Evolutionary conservation across 2,329 filamentous ascomycete genomes (phyloP), one percentile per base, ranked within the genome.

Genomic region (Monosporascus ibericus): DNA sequence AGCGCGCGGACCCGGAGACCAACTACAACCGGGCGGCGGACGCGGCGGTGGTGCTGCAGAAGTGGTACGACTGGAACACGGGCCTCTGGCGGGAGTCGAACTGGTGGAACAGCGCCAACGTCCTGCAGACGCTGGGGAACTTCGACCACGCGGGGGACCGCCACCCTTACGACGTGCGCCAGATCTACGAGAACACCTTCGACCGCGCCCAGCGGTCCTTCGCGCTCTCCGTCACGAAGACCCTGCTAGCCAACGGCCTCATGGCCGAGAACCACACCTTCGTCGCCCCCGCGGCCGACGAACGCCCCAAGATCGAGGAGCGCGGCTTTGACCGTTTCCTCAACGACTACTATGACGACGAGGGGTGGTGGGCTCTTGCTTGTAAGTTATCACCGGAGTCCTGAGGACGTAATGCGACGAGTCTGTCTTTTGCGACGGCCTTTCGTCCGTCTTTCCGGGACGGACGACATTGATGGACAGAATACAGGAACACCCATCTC

Each of bases 21-120:
- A 76, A 75, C 59, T 61, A 65, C 9, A 56, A 58, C 15, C 60
- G 70, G 49, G 60, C 74, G 3, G 59, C 63, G 3, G 50, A 58
- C 17, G 68, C 70, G 6, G 70, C 73, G 40, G 57, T 69, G 37
- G 64, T 74, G 6, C 72, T 88, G 1, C 82, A 87, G 59, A 54
- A 58, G 3, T 88, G 81, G 78, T 88, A 88, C 65, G 78, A 85
- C 61, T 52, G 68, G 3, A 62, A 64, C 5, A 82, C 75, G 1
- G 86, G 87, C 3, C 71, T 87, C 14, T 90, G 84, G 83, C 69
- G 81, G 51, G 77, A 78, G 0, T 76, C 78, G 7, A 77, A 78
- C n/a, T 90, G 87, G 87, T 90, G 87, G 87, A 88, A 89, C 63
- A 78, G 79, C 50, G 87, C 80, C 44, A 90, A 88, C 63, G 76